Conservation (phyloP, 2,329 filamentous ascomycete genomes). For the Arthrobotrys pseudoclavata region DNA sequence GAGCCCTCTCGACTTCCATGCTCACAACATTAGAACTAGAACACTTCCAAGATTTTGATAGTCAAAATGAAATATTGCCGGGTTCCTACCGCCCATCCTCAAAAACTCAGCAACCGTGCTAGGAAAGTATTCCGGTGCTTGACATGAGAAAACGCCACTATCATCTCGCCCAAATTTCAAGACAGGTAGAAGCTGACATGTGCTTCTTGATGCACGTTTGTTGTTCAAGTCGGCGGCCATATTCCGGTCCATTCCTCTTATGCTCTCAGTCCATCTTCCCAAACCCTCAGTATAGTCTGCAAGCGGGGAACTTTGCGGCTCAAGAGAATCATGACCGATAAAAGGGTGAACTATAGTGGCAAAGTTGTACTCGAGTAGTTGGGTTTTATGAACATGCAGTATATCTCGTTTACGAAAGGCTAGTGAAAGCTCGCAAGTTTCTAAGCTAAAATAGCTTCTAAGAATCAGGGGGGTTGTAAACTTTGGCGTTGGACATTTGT, state of each 20-base stretch:
- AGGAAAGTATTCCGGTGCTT: background rate
- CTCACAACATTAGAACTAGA: background rate
- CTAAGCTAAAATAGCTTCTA: background rate
- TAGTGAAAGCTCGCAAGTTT: background rate
- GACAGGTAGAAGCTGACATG: background rate
- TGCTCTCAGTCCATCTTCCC: background rate
- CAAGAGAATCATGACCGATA: background rate
- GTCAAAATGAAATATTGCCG: background rate
- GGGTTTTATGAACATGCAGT: background rate
- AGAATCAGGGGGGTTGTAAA: background rate
- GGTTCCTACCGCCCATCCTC: slow-evolving; percentile 1
- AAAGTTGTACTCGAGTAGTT: background rate
- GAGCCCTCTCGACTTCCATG: background rate
- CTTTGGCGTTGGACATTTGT: slow-evolving; percentile 2
- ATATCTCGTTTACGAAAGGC: background rate
- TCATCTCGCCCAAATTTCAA: background rate
- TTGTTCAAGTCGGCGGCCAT: background rate
- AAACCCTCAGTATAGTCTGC: background rate
- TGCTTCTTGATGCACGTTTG: background rate
- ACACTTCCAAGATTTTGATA: background rate
- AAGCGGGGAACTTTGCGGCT: background rate
- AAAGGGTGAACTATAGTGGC: background rate
- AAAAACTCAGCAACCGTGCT: background rate
- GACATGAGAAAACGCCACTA: background rate
- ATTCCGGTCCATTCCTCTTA: background rate